Conservation (phyloP, 495 filamentous ascomycete species). For the Chaetomium fimeti region DNA sequence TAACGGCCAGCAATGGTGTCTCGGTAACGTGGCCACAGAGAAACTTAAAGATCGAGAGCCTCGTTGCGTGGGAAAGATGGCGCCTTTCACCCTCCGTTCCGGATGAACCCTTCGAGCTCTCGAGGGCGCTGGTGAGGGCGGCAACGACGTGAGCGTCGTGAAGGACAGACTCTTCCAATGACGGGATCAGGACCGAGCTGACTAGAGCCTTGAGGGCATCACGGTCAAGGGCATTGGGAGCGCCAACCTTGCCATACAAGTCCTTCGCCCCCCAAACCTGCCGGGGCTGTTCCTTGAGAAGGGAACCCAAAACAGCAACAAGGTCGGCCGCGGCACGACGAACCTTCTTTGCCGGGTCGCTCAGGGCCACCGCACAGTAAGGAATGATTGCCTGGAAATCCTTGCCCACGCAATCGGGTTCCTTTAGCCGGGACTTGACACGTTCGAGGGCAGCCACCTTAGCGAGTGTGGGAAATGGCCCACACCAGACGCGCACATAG, state of each 20-base stretch:
- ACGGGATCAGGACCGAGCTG: slow-evolving; percentile 61
- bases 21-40: slow-evolving; percentile 68
- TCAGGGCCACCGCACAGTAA: slow-evolving; percentile 69
- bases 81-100: slow-evolving; percentile 48
- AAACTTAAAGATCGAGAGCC: slow-evolving; percentile 67
- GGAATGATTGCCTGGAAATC: slow-evolving; percentile 78
- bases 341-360: slow-evolving; percentile 69
- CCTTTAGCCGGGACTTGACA: slow-evolving; percentile 54
- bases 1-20: slow-evolving; percentile 65
- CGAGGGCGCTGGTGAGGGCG: slow-evolving; percentile 57
- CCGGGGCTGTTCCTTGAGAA: slow-evolving; percentile 25
- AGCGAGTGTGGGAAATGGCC: slow-evolving; percentile 63
- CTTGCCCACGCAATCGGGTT: slow-evolving; percentile 45
- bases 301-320: slow-evolving; percentile 45
- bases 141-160: slow-evolving; percentile 64
- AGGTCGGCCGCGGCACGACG: slow-evolving; percentile 71
- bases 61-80: slow-evolving; percentile 61
- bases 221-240: slow-evolving; percentile 57
- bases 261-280: slow-evolving; percentile 40
- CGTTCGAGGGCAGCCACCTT: slow-evolving; percentile 65
- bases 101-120: slow-evolving; percentile 41
- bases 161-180: slow-evolving; percentile 77
- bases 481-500: slow-evolving; percentile 71
- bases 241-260: slow-evolving; percentile 51
- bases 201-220: slow-evolving; percentile 61